phyloP scores from a whole-genome alignment of 2,329 filamentous ascomycete genomes.

The Alternaria ethzedia region DNA sequence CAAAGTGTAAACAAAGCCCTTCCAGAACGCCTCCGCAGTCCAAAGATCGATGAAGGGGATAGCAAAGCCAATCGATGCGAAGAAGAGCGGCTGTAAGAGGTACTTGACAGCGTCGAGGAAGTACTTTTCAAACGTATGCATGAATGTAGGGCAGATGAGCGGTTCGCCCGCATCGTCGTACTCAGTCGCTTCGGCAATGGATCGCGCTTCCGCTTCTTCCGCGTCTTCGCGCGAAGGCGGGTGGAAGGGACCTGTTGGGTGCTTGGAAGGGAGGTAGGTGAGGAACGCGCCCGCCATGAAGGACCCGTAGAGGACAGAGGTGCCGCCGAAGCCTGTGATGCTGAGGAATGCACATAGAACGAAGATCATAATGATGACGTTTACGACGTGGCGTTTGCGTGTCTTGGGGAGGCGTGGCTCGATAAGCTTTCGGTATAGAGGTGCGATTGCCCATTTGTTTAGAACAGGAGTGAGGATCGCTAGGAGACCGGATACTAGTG shows the following conservation, averaged over 20 bases:
- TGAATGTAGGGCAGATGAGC: slow-evolving; percentile 32
- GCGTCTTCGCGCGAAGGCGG: slow-evolving; percentile 31
- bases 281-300: slow-evolving; percentile 40
- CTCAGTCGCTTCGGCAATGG: slow-evolving; percentile 4
- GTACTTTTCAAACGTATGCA: slow-evolving; percentile 45
- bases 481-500: slow-evolving; percentile 27
- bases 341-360: slow-evolving; percentile 34
- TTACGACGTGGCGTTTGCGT: slow-evolving; percentile 24
- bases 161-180: background rate
- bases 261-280: slow-evolving; percentile 33
- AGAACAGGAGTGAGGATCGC: slow-evolving; percentile 28
- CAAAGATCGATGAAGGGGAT: slow-evolving; percentile 38
- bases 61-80: slow-evolving; percentile 36
- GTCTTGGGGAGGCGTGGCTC: slow-evolving; percentile 24
- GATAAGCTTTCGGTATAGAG: slow-evolving; percentile 20
- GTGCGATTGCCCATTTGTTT: slow-evolving; percentile 46
- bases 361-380: slow-evolving; percentile 37
- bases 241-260: slow-evolving; percentile 24
- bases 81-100: slow-evolving; percentile 37
- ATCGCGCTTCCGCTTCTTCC: slow-evolving; percentile 14
- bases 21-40: slow-evolving; percentile 32
- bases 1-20: slow-evolving; percentile 31
- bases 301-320: slow-evolving; percentile 36
- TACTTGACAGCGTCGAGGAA: slow-evolving; percentile 56
- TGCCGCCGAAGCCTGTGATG: slow-evolving; percentile 36